These are phyloP conservation scores for Saccharomycopsis hybrid DNA, from an alignment of 1,139 yeast genomes.

Conservation along the genomic window DNA sequence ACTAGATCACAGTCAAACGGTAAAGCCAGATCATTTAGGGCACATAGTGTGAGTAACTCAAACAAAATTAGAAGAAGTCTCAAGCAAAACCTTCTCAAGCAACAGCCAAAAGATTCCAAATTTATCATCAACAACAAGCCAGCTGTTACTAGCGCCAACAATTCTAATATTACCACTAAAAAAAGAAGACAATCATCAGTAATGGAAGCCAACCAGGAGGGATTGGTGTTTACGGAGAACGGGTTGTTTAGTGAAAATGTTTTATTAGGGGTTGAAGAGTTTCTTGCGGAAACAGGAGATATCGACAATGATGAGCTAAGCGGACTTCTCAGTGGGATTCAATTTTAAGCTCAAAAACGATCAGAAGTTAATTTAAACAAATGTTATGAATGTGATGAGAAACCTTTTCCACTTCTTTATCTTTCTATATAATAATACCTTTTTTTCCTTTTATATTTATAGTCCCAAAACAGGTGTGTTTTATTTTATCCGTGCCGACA, in stretches of 20 bases:
- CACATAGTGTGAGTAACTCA: conserved; percentile 11
- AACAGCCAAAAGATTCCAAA: conserved; percentile 3
- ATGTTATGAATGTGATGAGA: too few relatives aligned
- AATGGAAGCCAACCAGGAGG: conserved; percentile 67
- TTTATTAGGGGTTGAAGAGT: conserved; percentile 62
- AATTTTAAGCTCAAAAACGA: too few relatives aligned
- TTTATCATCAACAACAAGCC: conserved; percentile 15
- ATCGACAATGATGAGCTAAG: conserved; percentile 15
- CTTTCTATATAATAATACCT: too few relatives aligned
- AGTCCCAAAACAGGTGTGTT: too few relatives aligned
- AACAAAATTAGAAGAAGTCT: conserved; percentile 21
- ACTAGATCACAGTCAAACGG: background rate
- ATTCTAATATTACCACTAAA: conserved; percentile 1
- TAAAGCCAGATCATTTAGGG: conserved; percentile 1
- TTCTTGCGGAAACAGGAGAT: conserved; percentile 10
- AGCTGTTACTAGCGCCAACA: conserved; percentile 25
- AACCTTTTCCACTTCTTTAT: too few relatives aligned
- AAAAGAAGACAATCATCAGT: conserved; percentile 45
- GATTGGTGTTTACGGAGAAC: conserved; percentile 62
- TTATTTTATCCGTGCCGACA: too few relatives aligned
- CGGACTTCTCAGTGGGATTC: conserved; percentile 12
- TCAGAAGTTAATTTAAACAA: too few relatives aligned
- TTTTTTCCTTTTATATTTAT: too few relatives aligned
- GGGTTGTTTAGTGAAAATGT: conserved; percentile 73
- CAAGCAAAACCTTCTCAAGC: conserved; percentile 19